These are phyloP conservation scores for Penicillium longicatenatum DNA, from an alignment of 495 filamentous ascomycete species.

Conservation along the genomic window DNA sequence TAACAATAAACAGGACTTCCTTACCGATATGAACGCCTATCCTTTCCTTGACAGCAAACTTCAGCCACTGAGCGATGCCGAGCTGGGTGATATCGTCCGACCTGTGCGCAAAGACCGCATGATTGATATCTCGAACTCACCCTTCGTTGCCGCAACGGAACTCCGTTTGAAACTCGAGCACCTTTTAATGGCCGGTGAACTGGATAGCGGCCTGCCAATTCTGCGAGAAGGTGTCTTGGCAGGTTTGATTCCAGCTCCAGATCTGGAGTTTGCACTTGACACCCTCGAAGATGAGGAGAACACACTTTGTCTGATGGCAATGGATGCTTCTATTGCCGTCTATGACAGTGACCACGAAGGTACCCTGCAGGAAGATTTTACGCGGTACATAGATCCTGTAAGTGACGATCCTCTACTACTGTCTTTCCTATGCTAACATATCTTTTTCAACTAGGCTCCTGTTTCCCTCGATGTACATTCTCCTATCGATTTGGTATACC, in stretches of 20 bases:
- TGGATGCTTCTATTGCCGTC: constrained; percentile 55
- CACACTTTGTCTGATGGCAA: constrained; percentile 78
- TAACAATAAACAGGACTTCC: constrained; percentile 61
- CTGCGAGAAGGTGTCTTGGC: constrained; percentile 77
- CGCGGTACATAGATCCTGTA: constrained; percentile 85
- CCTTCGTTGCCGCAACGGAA: constrained; percentile 70
- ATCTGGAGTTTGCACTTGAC: constrained; percentile 92
- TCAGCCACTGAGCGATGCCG: constrained; percentile 81
- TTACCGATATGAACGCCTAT: constrained; percentile 97
- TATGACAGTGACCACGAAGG: constrained; percentile 53
- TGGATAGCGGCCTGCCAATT: constrained; percentile 91
- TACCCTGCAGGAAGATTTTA: constrained; percentile 65
- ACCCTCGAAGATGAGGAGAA: constrained; percentile 72
- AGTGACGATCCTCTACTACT: constrained; percentile 13
- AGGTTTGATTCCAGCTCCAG: constrained; percentile 90
- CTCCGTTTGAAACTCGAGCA: constrained; percentile 79
- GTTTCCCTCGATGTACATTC: constrained; percentile 85
- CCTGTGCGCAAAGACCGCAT: constrained; percentile 70
- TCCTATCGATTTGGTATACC: constrained; percentile 94
- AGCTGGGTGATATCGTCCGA: constrained; percentile 83
- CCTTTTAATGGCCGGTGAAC: constrained; percentile 81
- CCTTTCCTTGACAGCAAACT: constrained; percentile 94
- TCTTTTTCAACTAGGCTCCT: constrained; percentile 56
- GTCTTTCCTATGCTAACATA: not conserved
- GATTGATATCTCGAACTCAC: constrained; percentile 84